Evolutionary conservation across 2,329 filamentous ascomycete genomes (phyloP), one percentile per base, ranked within the genome.

Genomic region (Dothidotthia symphoricarpi): DNA sequence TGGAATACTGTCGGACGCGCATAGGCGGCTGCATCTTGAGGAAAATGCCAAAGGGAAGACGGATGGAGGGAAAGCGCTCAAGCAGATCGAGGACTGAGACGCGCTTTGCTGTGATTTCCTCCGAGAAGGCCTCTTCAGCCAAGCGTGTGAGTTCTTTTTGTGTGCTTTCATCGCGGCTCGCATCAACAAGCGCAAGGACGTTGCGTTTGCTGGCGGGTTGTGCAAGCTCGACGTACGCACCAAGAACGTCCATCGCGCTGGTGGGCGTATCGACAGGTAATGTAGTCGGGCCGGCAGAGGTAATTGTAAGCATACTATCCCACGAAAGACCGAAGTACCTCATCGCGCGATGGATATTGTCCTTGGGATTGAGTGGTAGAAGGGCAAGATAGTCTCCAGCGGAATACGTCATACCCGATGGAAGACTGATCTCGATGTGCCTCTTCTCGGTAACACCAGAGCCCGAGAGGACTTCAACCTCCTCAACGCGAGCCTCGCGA

Each of bases 321-420:
- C 82, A 85, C 0, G 83, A 75, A 0, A 91, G 67, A 1, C 75
- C 69, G 59, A 89, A 90, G 14, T 75, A 72, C 13, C 69, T 69
- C 66, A 88, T 78, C 0, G 78, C 83, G 7, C 84, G 75, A 4
- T 75, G 72, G 3, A 90, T 77, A 8, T 72, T 80, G 19, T 75
- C 67, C 30, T 73, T 73, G 1, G 81, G 80, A 59, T 91, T 91
- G 19, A 86, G 67, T 0, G 86, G 86, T 1, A 89, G 70, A 2
- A 89, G 72, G 0, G 84, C 83, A 0, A 91, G 75, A 59, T 93
- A 91, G 57, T 91, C 86, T 11, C 86, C 87, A 2, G 83, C 77
- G 26, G 77, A 75, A 65, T 90, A 91, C 0, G 73, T 75, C 71
- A 80, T 68, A 6, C 62, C 67, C 1, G 64, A 64, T 1, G 71